Conservation (phyloP, 163 green algal genomes). For the Smithsoniella earleae region DNA sequence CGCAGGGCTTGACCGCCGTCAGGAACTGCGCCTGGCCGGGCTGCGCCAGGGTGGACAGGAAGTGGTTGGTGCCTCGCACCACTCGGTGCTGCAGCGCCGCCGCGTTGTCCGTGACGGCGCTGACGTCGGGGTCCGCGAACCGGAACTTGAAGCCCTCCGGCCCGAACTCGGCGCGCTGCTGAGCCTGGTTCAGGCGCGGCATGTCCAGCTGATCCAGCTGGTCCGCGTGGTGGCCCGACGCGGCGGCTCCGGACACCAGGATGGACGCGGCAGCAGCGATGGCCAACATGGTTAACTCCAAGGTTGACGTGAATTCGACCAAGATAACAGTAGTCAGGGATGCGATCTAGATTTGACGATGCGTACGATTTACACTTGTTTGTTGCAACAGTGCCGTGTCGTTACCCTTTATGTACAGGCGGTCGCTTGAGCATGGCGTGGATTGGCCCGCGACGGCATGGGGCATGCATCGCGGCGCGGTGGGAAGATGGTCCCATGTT, state of each 20-base stretch:
- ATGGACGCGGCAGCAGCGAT: not conserved
- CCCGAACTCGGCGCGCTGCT: not conserved
- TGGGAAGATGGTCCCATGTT: too few species aligned
- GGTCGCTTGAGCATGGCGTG: too few species aligned
- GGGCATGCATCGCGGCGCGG: too few species aligned
- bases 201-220: not conserved
- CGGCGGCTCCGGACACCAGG: not conserved
- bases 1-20: too few species aligned
- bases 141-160: constrained; percentile 2
- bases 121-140: constrained; percentile 1
- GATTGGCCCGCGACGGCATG: too few species aligned
- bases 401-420: too few species aligned
- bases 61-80: not conserved
- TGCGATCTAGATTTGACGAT: too few species aligned
- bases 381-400: too few species aligned
- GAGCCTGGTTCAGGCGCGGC: not conserved
- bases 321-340: too few species aligned
- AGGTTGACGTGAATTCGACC: not conserved
- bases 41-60: constrained; percentile 18
- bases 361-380: too few species aligned
- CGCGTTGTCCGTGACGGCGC: constrained; percentile 11
- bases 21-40: not conserved
- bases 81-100: constrained; percentile 13
- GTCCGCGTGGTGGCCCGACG: not conserved
- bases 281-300: not conserved